phyloP scores from a whole-genome alignment of 768 basidiomycete genomes.

The Lactifluus subvellereus region DNA sequence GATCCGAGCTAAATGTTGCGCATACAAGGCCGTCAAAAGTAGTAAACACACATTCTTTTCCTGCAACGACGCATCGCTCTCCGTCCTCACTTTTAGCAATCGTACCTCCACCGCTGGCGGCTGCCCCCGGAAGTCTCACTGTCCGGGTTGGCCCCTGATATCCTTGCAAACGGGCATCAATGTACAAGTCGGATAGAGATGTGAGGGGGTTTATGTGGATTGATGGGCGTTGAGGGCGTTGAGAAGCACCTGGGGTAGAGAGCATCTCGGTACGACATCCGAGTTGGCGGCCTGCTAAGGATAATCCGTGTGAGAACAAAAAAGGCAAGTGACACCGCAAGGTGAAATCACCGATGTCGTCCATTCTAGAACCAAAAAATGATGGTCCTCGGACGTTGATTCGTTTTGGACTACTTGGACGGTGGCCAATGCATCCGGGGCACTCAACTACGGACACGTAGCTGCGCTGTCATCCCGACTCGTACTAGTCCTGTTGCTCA shows the following conservation, averaged over 20 bases:
- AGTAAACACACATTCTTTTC: constrained; percentile 60
- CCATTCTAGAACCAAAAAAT: no score
- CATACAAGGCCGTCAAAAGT: neutral
- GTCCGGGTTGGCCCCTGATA: constrained; percentile 42
- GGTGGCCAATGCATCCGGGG: no score
- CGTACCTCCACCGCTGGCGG: constrained; percentile 56
- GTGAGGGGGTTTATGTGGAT: constrained; percentile 5
- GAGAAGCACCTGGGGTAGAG: constrained; percentile 7
- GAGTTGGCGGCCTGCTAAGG: neutral
- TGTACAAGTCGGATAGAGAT: constrained; percentile 28
- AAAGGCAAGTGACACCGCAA: no score
- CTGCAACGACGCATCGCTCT: constrained; percentile 61
- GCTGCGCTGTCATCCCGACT: no score
- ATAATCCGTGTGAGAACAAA: no score
- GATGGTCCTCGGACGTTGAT: no score
- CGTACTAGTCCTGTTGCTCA: no score
- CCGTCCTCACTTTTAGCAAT: constrained; percentile 68
- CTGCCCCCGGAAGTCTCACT: constrained; percentile 56
- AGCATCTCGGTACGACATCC: neutral
- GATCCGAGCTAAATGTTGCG: neutral
- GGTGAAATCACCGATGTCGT: no score
- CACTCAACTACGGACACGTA: no score
- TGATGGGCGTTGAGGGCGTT: constrained; percentile 19
- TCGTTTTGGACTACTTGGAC: no score
- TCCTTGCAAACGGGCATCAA: constrained; percentile 42